Percentiles rank a stretch among this genome's conserved stretches.
Conservation (phyloP, 2,329 filamentous ascomycete species). For the Xylaria sp. region DNA sequence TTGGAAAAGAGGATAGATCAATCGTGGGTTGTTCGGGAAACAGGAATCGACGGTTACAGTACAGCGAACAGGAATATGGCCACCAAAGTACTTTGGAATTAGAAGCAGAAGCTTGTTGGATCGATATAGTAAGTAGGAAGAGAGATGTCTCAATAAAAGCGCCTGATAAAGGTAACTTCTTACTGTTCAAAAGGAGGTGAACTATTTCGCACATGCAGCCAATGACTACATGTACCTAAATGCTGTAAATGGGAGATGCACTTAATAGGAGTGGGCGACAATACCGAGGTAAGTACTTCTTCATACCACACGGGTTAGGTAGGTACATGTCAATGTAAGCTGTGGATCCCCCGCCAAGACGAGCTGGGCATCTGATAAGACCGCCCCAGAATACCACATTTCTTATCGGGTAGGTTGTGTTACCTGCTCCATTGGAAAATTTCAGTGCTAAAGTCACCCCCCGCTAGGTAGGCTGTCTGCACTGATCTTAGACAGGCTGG, state of each 20-base stretch:
- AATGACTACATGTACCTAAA: slow-evolving; percentile 11
- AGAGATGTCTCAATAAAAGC: slow-evolving; percentile 20
- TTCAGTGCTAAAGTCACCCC: slow-evolving; percentile 31
- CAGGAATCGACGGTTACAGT: slow-evolving; percentile 4
- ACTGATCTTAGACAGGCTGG: neutral
- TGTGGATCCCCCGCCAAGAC: slow-evolving; percentile 1
- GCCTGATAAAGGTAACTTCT: slow-evolving; percentile 21
- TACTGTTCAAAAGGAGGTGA: slow-evolving; percentile 37
- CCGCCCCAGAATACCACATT: neutral
- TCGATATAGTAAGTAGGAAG: slow-evolving; percentile 15
- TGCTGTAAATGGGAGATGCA: slow-evolving; percentile 20
- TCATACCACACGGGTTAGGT: no score
- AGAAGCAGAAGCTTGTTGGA: slow-evolving; percentile 14
- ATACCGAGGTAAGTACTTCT: neutral
- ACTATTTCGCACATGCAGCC: slow-evolving; percentile 26
- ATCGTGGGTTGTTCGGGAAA: slow-evolving; percentile 17
- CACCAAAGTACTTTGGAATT: slow-evolving; percentile 3
- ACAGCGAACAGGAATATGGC: slow-evolving; percentile 1
- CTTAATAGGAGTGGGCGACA: slow-evolving; percentile 10
- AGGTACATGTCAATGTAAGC: no score
- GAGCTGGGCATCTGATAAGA: slow-evolving; percentile 21
- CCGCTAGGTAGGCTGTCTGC: slow-evolving; percentile 11
- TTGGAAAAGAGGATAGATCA: slow-evolving; percentile 15
- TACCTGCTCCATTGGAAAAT: slow-evolving; percentile 31
- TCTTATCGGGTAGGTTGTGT: slow-evolving; percentile 29